phyloP scores from a whole-genome alignment of 108 stramenopile species.

The Fistulifera pelliculosa region DNA sequence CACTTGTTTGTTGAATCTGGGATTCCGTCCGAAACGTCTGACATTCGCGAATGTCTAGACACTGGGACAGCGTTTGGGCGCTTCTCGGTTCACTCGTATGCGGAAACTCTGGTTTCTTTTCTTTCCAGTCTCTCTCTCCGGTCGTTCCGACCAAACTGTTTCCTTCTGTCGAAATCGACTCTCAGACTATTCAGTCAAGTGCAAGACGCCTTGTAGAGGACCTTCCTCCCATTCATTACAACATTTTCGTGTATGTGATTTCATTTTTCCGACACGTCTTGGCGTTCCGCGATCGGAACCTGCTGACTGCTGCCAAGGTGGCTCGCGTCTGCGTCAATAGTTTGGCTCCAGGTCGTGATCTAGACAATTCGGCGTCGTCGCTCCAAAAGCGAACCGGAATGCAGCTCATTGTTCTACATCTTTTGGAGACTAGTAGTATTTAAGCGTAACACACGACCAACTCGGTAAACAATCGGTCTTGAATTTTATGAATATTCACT shows the following conservation, averaged over 20 bases:
- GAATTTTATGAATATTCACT: too few species aligned
- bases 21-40: slow-evolving; percentile 57
- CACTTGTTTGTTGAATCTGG: slow-evolving; percentile 81
- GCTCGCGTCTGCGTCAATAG: slow-evolving; percentile 70
- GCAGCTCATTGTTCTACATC: slow-evolving; percentile 43
- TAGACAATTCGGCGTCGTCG: slow-evolving; percentile 37
- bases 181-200: slow-evolving; percentile 67
- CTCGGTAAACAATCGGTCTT: too few species aligned
- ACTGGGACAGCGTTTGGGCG: slow-evolving; percentile 59
- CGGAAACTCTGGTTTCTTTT: slow-evolving; percentile 69
- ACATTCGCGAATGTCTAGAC: slow-evolving; percentile 87
- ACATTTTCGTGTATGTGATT: slow-evolving; percentile 94
- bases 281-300: slow-evolving; percentile 54
- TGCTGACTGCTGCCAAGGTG: slow-evolving; percentile 64
- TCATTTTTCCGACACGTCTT: slow-evolving; percentile 92
- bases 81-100: slow-evolving; percentile 72
- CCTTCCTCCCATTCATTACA: slow-evolving; percentile 89
- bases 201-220: slow-evolving; percentile 79
- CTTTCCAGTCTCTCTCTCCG: slow-evolving; percentile 69
- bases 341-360: slow-evolving; percentile 38
- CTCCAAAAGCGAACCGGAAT: slow-evolving; percentile 35
- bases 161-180: slow-evolving; percentile 78
- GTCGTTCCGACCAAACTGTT: slow-evolving; percentile 71
- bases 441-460: neutral
- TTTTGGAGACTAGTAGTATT: slow-evolving; percentile 51